Conservation (phyloP, 345 rosid species). For the Pseudoturritis turrita region DNA sequence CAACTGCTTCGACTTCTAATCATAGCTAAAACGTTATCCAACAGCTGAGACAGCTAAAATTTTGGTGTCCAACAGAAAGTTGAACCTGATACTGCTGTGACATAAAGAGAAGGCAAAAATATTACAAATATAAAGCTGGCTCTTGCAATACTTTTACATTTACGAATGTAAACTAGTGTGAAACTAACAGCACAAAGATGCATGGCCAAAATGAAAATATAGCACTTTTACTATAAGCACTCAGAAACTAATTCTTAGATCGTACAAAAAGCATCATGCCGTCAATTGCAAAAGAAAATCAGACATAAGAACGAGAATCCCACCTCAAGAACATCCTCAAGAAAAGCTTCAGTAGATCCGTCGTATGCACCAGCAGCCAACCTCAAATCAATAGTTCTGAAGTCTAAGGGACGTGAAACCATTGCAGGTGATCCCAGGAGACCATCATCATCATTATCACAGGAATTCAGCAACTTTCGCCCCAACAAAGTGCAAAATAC, state of each 20-base stretch:
- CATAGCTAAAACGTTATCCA: background rate
- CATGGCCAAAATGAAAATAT: background rate
- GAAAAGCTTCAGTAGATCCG: constrained; percentile 84
- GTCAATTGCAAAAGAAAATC: constrained; percentile 1
- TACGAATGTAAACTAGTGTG: background rate
- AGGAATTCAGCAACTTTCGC: constrained; percentile 57
- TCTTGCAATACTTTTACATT: background rate
- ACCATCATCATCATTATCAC: constrained; percentile 90
- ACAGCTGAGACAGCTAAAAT: background rate
- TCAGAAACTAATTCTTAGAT: constrained; percentile 13
- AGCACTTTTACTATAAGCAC: background rate
- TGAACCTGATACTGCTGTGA: background rate
- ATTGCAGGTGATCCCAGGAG: constrained; percentile 96
- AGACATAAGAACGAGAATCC: constrained; percentile 17
- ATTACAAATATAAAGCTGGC: background rate
- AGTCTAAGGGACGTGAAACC: constrained; percentile 95
- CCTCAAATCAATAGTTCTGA: constrained; percentile 92
- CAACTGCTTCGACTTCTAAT: background rate
- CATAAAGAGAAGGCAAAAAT: background rate
- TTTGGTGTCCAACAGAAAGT: background rate
- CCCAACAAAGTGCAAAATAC: constrained; percentile 87
- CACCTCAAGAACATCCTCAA: constrained; percentile 96
- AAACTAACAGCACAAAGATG: background rate
- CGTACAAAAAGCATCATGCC: constrained; percentile 1
- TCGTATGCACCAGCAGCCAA: constrained; percentile 86